Evolutionary conservation across 2,329 filamentous ascomycete species (phyloP).

Genomic region (Colletotrichum coccodes): DNA sequence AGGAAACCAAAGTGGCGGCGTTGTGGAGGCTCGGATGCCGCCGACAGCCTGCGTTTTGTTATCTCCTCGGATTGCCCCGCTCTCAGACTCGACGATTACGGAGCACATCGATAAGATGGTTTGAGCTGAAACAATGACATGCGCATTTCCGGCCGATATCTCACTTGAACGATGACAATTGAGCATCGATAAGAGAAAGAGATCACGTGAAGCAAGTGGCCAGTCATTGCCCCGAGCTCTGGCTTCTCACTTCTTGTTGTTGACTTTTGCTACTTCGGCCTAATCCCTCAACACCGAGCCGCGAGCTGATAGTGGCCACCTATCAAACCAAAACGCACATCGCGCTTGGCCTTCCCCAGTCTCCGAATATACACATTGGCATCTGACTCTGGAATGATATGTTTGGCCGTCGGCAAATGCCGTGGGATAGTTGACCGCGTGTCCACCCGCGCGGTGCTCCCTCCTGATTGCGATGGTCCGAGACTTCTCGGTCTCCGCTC

Average conservation of each 20-base stretch:
- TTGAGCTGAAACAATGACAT: constrained; percentile 2
- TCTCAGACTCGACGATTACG: not conserved
- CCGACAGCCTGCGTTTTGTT: constrained; percentile 17
- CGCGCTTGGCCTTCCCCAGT: not conserved
- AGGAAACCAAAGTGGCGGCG: not conserved
- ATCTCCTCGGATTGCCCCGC: constrained; percentile 25
- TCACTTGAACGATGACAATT: not conserved
- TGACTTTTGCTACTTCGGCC: not conserved
- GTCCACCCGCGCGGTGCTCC: too few relatives aligned
- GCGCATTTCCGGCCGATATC: not conserved
- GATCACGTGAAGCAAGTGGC: not conserved
- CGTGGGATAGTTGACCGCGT: not conserved
- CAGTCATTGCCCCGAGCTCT: not conserved
- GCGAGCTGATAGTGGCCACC: constrained; percentile 1
- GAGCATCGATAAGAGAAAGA: not conserved
- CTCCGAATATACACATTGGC: not conserved
- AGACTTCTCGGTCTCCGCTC: constrained; percentile 5
- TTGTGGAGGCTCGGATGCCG: constrained; percentile 25
- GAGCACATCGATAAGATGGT: constrained; percentile 2
- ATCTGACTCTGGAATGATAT: too few relatives aligned
- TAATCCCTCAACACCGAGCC: constrained; percentile 4
- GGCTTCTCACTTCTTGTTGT: not conserved
- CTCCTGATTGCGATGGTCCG: not conserved
- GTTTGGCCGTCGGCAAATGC: not conserved
- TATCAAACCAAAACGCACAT: not conserved